These are phyloP conservation scores for Candida incommunis DNA, from an alignment of 805 yeast genomes.

Conservation along the genomic window DNA sequence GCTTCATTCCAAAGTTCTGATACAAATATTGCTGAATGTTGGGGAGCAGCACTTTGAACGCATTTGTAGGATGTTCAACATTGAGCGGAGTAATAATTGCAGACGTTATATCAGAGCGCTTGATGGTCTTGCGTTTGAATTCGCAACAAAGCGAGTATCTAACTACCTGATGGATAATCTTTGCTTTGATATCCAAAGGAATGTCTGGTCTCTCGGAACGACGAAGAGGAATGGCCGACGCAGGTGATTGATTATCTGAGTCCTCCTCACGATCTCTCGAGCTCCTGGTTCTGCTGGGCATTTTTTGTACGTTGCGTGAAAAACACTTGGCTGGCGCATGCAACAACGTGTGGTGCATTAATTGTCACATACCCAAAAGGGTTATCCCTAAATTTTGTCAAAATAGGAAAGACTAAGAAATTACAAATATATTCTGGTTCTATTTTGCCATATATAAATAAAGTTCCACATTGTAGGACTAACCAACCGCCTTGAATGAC, in stretches of 20 bases:
- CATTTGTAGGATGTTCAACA: background rate
- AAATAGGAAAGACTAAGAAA: too few relatives aligned
- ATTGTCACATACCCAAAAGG: too few relatives aligned
- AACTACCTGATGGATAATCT: background rate
- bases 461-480: too few relatives aligned
- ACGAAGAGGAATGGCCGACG: background rate
- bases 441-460: too few relatives aligned
- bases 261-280: too few relatives aligned
- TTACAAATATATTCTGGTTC: too few relatives aligned
- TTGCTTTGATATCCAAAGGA: background rate
- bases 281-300: too few relatives aligned
- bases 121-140: background rate
- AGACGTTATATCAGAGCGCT: background rate
- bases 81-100: background rate
- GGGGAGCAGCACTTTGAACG: background rate
- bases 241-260: background rate
- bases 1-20: background rate
- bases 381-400: too few relatives aligned
- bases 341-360: too few relatives aligned
- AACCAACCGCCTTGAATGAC: too few relatives aligned
- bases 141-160: background rate
- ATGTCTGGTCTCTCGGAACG: background rate
- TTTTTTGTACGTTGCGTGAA: too few relatives aligned
- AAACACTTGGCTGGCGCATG: too few relatives aligned
- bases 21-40: background rate